Evolutionary conservation across 1,284 basidiomycete species (phyloP).

Genomic region (Porodaedalea pini): DNA sequence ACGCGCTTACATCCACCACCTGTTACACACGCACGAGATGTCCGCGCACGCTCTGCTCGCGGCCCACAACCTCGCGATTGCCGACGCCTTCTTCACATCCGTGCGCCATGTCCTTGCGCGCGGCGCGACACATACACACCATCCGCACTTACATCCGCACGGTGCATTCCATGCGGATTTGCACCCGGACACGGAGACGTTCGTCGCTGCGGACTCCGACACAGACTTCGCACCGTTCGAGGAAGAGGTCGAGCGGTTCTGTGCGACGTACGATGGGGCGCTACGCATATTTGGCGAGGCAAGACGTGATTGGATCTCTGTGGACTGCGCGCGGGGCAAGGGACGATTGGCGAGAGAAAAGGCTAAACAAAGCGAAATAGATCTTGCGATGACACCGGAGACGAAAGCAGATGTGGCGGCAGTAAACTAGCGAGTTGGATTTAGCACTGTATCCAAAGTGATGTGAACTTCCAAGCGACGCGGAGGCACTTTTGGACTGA

Average conservation of each 20-base stretch:
- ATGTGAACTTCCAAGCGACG: no score
- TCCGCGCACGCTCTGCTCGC: constrained; percentile 68
- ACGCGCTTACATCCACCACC: constrained; percentile 76
- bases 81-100: constrained; percentile 60
- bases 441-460: not conserved
- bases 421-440: not conserved
- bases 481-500: no score
- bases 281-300: constrained; percentile 49
- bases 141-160: constrained; percentile 6
- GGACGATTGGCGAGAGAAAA: constrained; percentile 43
- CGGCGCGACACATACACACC: constrained; percentile 12
- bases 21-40: constrained; percentile 85
- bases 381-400: constrained; percentile 10
- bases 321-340: constrained; percentile 65
- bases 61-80: constrained; percentile 68
- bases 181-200: constrained; percentile 4
- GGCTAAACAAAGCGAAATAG: constrained; percentile 13
- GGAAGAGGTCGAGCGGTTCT: constrained; percentile 51
- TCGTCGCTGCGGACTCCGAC: not conserved
- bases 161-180: not conserved
- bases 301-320: constrained; percentile 50
- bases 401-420: not conserved
- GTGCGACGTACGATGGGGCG: constrained; percentile 46
- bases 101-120: constrained; percentile 43
- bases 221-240: constrained; percentile 33